Evolutionary conservation across 1,284 basidiomycete genomes (phyloP), one percentile per base, ranked within the genome.

Genomic region (Ganoderma lingzhi): DNA sequence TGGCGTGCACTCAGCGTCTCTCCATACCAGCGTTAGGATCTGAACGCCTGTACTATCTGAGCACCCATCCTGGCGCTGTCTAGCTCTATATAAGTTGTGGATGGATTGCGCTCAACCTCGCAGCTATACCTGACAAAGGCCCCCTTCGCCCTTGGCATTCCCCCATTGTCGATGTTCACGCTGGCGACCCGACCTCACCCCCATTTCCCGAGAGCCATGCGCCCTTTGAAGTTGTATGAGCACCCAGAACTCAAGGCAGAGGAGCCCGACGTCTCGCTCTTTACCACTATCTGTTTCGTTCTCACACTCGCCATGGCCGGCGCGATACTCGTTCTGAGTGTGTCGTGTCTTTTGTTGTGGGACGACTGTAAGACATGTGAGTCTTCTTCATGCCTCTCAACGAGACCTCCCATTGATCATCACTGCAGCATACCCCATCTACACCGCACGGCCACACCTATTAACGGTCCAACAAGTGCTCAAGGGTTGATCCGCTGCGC

Each of bases 231-330:
- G 67, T 71, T 76, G 15, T 78, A 74, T 71, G 76, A 74, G 62
- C 75, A 78, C 66, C 77, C 77, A 23, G 73, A 76, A 58, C 71
- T 76, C 61, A 72, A 70, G 58, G 65, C 65, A 19, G 76, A 76
- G 35, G 72, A 74, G 9, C 67, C 65, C 28, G 78, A 78, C 63
- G 23, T 77, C 51, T 74, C 77, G 3, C 77, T 78, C 30, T 60
- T 76, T 17, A 75, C 78, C 37, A 79, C 77, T n/a, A 73, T 79
- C 58, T 74, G 75, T 72, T 74, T 78, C 65, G 76, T 79, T 35
- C 69, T 77, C 39, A 66, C 69, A 44, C 69, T 79, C 51, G 75
- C 70, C 17, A 37, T 78, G 23, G 66, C 67, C 15, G 78, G 74
- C 19, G 78, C 75, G 53, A 48, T 76, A 62, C 74, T 78, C 66